Evolutionary conservation across 1,139 yeast genomes (phyloP), one percentile per base, ranked within the genome.

Genomic region (Taphrina flavorubra): DNA sequence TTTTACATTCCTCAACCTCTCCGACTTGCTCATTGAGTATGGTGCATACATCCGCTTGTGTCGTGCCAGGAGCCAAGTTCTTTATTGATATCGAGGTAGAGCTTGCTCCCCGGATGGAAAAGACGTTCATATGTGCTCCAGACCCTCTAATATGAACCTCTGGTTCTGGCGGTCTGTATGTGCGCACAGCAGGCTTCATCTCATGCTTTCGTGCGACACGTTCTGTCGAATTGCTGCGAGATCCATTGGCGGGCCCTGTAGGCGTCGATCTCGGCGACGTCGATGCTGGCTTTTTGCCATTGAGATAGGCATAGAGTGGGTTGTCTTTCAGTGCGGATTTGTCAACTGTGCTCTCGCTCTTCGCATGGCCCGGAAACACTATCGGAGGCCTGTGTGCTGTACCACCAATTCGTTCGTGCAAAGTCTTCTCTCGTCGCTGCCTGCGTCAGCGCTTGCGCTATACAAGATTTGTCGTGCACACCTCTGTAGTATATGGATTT

Each of bases 11-110:
- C 14, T 63, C 61, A 8, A 63, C 67, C 20, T 63, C 61, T 10
- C 51, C 67, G n/a, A 42, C 46, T 16, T 53, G 51, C n/a, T 63
- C 61, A 31, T 46, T 40, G 37, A 44, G 37, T 14, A 63, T 63
- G 31, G 55, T 53, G 44, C 53, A 53, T 13, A 63, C 51, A 46
- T 63, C 67, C 14, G 60, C 44, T 49, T 53, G 61, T 6, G 60
- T 63, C 14, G 67, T 63, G 31, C 67, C 67, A 13, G 67, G 61
- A 6, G 67, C 67, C 8, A 63, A 55, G 25, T 55, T 55, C 51
- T 63, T 53, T 44, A 63, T 63, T 5, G 59, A 57, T 1, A 63
- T 47, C 20, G 61, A 53, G 10, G 67, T 63, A 16, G 67, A 63
- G 25, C 67, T 63, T 6, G 59, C 67, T 2, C 67, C 67, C 13